Percentiles rank a stretch among this genome's conserved stretches.
These are phyloP conservation scores for Pneumocystis carinii DNA, from an alignment of 1,139 yeast species.

Conservation along the genomic window DNA sequence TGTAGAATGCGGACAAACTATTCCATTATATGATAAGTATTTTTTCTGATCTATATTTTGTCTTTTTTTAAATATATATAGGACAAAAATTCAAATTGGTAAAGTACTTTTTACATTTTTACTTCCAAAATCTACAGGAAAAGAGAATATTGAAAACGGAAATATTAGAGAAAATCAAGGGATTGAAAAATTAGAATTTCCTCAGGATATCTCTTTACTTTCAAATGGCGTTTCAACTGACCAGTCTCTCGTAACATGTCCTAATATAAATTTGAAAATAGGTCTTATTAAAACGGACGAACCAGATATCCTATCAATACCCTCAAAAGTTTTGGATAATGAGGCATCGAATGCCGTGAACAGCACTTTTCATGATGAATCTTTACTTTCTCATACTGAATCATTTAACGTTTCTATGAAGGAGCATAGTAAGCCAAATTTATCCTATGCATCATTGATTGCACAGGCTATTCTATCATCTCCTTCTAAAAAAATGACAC, in stretches of 20 bases:
- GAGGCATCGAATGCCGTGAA: neutral
- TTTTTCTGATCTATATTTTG: neutral
- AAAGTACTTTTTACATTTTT: slow-evolving; percentile 79
- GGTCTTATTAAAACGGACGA: neutral
- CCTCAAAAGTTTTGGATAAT: neutral
- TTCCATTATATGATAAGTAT: slow-evolving; percentile 51
- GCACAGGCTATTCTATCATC: slow-evolving; percentile 59
- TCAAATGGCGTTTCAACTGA: neutral
- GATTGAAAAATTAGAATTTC: neutral
- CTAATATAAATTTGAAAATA: neutral
- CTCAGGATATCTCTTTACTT: neutral
- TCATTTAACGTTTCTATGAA: neutral
- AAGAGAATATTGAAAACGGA: slow-evolving; percentile 20
- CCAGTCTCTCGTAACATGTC: neutral
- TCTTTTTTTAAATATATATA: slow-evolving; percentile 1
- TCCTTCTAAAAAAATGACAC: slow-evolving; percentile 47
- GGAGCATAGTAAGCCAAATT: slow-evolving; percentile 48
- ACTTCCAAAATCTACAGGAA: slow-evolving; percentile 38
- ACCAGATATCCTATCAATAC: neutral
- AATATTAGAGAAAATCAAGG: neutral
- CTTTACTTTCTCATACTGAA: neutral
- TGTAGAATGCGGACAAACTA: slow-evolving; percentile 78
- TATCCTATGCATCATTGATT: slow-evolving; percentile 65
- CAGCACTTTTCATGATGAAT: neutral
- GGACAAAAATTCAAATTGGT: slow-evolving; percentile 80